Conservation (phyloP, 208 protist species). For the Acanthamoeba castellanii region DNA sequence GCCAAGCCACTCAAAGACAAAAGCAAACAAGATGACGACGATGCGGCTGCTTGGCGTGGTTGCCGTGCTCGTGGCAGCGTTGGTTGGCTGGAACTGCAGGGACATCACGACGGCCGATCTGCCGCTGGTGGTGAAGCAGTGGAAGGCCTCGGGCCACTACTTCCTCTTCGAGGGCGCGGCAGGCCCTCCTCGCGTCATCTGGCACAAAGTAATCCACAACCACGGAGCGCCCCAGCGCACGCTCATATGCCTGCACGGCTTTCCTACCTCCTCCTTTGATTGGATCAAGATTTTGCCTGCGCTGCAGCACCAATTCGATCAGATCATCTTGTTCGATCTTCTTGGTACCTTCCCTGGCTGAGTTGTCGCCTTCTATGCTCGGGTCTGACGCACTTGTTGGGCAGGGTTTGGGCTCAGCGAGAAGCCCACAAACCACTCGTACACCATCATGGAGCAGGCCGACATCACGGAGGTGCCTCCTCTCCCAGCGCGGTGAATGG, state of each 20-base stretch:
- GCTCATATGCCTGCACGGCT: not conserved
- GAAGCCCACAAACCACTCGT: not conserved
- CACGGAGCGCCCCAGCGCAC: not conserved
- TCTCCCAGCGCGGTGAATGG: not conserved
- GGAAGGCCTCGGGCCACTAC: constrained; percentile 16
- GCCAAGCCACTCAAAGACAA: no score
- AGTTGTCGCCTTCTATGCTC: not conserved
- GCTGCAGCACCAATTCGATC: not conserved
- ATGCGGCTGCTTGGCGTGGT: no score
- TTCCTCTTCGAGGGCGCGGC: not conserved
- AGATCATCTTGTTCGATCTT: constrained; percentile 22
- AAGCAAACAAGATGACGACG: no score
- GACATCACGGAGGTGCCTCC: not conserved
- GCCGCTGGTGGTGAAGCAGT: not conserved
- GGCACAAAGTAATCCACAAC: not conserved
- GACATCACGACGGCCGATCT: not conserved
- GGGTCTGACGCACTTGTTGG: not conserved
- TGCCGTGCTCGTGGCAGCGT: no score
- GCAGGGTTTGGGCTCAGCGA: constrained; percentile 58
- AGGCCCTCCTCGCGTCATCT: not conserved
- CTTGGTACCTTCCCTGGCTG: not conserved
- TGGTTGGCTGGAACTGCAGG: no score
- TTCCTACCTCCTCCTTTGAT: constrained; percentile 43
- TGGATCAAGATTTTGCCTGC: constrained; percentile 26
- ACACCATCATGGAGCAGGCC: constrained; percentile 29